A percentile compares a stretch with the other conserved stretches of the same genome.
phyloP scores from a whole-genome alignment of 495 filamentous ascomycete species.

The Bacidia gigantensis region DNA sequence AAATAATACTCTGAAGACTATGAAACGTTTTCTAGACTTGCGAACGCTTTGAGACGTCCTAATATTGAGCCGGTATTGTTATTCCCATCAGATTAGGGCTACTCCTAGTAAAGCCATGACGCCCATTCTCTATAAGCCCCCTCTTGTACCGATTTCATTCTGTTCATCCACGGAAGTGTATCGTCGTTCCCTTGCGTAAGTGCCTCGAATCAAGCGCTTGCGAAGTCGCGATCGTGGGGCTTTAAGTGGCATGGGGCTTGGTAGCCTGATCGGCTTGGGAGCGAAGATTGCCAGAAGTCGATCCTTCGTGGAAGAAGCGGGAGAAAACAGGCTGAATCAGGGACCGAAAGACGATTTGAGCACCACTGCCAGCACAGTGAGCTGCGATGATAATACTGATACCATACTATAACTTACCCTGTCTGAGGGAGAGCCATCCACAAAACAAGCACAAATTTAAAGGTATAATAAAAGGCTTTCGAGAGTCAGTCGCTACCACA shows the following conservation, averaged over 20 bases:
- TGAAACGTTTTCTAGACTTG: background rate
- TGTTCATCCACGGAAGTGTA: too few relatives aligned
- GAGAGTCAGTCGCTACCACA: background rate
- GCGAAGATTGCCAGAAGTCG: conserved; percentile 77
- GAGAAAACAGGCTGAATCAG: conserved; percentile 82
- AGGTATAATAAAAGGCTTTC: conserved; percentile 94
- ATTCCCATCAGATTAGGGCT: background rate
- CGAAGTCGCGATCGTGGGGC: background rate
- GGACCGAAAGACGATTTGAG: conserved; percentile 90
- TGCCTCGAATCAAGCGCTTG: too few relatives aligned
- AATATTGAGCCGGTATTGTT: too few relatives aligned
- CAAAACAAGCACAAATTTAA: conserved; percentile 93
- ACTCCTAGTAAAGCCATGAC: background rate
- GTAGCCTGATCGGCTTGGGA: conserved; percentile 71
- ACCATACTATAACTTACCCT: conserved; percentile 45
- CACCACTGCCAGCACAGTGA: conserved; percentile 51
- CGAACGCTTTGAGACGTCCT: too few relatives aligned
- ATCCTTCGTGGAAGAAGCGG: conserved; percentile 68
- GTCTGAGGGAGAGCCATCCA: conserved; percentile 96
- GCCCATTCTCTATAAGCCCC: background rate
- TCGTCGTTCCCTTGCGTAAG: too few relatives aligned
- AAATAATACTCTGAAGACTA: background rate
- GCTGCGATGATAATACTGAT: conserved; percentile 3
- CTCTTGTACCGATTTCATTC: too few relatives aligned
- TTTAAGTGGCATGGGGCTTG: conserved; percentile 31